Evolutionary conservation across 2,329 filamentous ascomycete genomes (phyloP), one percentile per base, ranked within the genome.

Genomic region (Alternaria novae-zelandiae): DNA sequence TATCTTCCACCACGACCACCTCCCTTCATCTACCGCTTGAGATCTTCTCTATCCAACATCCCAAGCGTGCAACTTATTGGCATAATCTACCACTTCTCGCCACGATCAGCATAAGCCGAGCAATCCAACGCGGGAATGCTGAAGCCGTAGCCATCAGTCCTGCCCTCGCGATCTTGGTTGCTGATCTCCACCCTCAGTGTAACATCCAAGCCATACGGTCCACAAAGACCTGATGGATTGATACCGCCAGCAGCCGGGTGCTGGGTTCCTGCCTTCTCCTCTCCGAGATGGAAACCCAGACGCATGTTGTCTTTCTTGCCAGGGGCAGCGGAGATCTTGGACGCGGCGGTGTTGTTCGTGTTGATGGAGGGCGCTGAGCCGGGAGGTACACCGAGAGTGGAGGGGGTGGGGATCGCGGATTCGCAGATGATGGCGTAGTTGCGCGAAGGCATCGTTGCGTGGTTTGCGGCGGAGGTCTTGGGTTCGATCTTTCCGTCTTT

Each of bases 361-460:
- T 64, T 51, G 6, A 68, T 49, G 11, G 68, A 64, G 4, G 71
- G 65, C 6, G 69, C 65, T 23, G 68, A 53, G 65, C 78, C 67
- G 3, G 74, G 72, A 1, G 57, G 49, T 53, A 53, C 55, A 1
- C 50, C 54, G 4, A 63, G 67, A 9, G 63, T 50, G 45, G 72
- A 65, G 10, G 70, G 65, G 47, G 80, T 51, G 11, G 69, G 63
- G 64, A 77, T 49, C 54, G 72, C 74, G 13, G 81, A 83, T 70
- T 90, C 87, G 47, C 85, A 85, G 77, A 90, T 87, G 74, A 87
- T 87, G 61, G 88, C 88, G 74, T 87, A 90, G 77, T 90, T 90
- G 57, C 88, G 83, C 54, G 85, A 87, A 1, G 88, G 88, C 88
- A 97, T 97, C 11, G 94, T 97, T 65, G 93, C 91, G 67, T 92